These are phyloP conservation scores for Suhomyces xylopsoci DNA, from an alignment of 805 yeast genomes.

Conservation along the genomic window DNA sequence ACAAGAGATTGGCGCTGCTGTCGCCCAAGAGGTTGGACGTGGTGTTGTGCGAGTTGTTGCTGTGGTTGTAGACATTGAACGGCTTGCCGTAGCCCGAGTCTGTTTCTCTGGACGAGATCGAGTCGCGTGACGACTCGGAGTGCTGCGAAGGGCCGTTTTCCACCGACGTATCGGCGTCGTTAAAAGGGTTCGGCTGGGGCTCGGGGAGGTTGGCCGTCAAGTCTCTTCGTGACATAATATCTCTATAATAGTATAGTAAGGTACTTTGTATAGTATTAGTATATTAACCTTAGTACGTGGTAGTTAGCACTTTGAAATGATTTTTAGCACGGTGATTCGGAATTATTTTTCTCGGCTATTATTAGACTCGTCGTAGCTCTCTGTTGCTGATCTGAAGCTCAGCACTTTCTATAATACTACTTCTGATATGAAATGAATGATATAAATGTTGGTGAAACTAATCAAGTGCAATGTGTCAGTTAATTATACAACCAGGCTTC, in stretches of 20 bases:
- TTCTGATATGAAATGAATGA: too few relatives aligned
- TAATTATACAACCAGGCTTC: background rate
- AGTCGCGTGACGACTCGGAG: conserved; percentile 9
- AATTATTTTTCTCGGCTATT: background rate
- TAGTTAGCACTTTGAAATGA: too few relatives aligned
- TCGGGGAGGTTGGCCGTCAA: conserved; percentile 27
- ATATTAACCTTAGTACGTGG: too few relatives aligned
- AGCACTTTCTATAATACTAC: too few relatives aligned
- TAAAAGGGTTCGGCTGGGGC: conserved; percentile 12
- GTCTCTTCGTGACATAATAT: conserved; percentile 30
- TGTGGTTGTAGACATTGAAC: conserved; percentile 33
- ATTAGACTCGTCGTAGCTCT: too few relatives aligned
- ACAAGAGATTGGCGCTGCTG: conserved; percentile 4
- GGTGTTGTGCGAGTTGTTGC: conserved; percentile 35
- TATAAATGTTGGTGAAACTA: background rate
- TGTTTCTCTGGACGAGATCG: conserved; percentile 13
- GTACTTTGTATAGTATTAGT: too few relatives aligned
- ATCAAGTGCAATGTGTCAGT: background rate
- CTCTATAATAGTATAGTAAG: too few relatives aligned
- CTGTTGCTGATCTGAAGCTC: too few relatives aligned
- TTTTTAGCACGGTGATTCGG: too few relatives aligned
- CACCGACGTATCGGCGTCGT: background rate
- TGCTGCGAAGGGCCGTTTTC: background rate
- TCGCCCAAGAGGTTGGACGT: conserved; percentile 30
- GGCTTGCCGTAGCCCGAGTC: conserved; percentile 30